phyloP scores from a whole-genome alignment of 2,329 filamentous ascomycete genomes.

The Tolypocladium sp. region DNA sequence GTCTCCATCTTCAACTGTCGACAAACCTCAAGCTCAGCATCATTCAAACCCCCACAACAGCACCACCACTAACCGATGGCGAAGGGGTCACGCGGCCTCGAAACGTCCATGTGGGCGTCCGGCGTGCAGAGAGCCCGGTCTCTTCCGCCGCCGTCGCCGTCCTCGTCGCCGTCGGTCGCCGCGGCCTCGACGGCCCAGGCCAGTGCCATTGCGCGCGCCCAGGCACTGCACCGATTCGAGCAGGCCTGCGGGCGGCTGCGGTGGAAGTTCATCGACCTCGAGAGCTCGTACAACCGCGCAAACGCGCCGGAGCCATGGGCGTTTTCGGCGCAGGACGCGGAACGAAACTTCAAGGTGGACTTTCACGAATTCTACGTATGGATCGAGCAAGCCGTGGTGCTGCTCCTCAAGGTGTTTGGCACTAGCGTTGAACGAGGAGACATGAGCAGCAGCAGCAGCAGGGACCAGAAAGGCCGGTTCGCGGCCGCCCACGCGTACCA shows the following conservation, averaged over 20 bases:
- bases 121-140: constrained; percentile 2
- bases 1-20: not conserved
- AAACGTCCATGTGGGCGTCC: constrained; percentile 6
- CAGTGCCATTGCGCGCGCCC: constrained; percentile 5
- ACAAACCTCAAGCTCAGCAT: not conserved
- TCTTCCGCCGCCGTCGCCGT: not conserved
- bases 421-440: constrained; percentile 31
- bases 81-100: constrained; percentile 6
- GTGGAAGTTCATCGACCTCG: constrained; percentile 55
- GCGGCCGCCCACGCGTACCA: constrained; percentile 48
- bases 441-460: constrained; percentile 18
- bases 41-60: not conserved
- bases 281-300: constrained; percentile 45
- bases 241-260: constrained; percentile 51
- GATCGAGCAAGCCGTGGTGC: constrained; percentile 61
- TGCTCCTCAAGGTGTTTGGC: constrained; percentile 55
- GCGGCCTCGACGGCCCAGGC: not conserved
- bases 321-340: constrained; percentile 34
- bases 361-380: constrained; percentile 71
- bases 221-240: constrained; percentile 47
- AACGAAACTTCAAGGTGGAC: constrained; percentile 68
- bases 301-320: constrained; percentile 24
- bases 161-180: not conserved
- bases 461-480: not conserved
- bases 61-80: not conserved